Base-by-base conservation (phyloP, 2,329 filamentous ascomycete genomes). In the Monilinia aucupariae region DNA sequence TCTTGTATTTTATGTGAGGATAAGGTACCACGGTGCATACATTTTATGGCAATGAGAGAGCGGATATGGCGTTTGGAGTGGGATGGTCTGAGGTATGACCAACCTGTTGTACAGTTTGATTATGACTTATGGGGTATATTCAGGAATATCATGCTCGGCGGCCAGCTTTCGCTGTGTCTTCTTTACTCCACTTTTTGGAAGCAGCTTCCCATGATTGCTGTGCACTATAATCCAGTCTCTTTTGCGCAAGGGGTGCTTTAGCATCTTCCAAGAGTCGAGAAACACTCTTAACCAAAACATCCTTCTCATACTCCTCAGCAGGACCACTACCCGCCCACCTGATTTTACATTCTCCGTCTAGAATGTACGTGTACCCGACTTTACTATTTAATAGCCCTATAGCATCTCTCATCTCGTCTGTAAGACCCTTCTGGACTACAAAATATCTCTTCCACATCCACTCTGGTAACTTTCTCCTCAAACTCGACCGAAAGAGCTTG, bases 281-380 rank as follows among this genome's bases (percentile, higher is more conserved):
- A 49, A 91, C 72, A 3, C 86, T 85, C 74, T 79, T 89, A 48
- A 84, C 83, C 72, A 96, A 73, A 49, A 85, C 83, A 60, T 86
- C 82, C 67, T 80, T 81, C 78, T 96, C 91, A 22, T 83, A 82
- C 0, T 81, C 81, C 66, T 85, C 81, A 52, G 86, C 85, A 53
- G 81, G 74, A 15, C 87, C 90, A 71, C 92, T 96, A 4, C 90
- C 94, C 0, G 93, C 94, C 94, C 94, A 99, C 63, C 94, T 84
- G 69, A 99, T 96, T 76, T 86, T 89, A 75, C 92, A 96, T 67
- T 92, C 81, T 66, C 86, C 81, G 74, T 99, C 94, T 64, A 99
- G 81, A 54, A 99, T 81, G 76, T 96, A 99, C 5, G 92, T 88
- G 77, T 97, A 97, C 45, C 71, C 72, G 41, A 97, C 93, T 76